These are phyloP conservation scores for Remersonia thermophila DNA, from an alignment of 2,329 filamentous ascomycete genomes.

Conservation along the genomic window DNA sequence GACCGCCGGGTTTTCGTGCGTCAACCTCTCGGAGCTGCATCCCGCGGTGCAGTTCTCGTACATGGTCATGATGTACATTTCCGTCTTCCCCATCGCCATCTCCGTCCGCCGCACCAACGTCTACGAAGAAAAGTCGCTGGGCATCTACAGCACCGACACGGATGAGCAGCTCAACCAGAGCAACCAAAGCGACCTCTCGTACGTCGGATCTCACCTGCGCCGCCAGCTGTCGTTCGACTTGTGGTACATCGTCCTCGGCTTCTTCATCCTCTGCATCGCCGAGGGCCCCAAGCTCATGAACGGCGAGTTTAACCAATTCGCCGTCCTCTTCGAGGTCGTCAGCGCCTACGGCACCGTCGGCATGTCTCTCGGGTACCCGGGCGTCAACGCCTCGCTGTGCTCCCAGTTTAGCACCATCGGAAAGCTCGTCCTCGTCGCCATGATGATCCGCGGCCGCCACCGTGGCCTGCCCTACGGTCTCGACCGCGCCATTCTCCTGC, in stretches of 20 bases:
- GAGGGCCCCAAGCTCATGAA: constrained; percentile 60
- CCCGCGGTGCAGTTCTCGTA: constrained; percentile 90
- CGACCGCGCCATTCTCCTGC: constrained; percentile 47
- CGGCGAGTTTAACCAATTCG: constrained; percentile 53
- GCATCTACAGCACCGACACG: constrained; percentile 50
- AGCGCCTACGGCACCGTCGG: constrained; percentile 93
- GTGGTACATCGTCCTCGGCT: constrained; percentile 90
- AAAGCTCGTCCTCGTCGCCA: constrained; percentile 56
- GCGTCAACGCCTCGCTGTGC: constrained; percentile 66
- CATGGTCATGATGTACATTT: constrained; percentile 99
- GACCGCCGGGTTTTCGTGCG: constrained; percentile 78
- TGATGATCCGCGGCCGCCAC: constrained; percentile 58
- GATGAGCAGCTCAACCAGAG: constrained; percentile 36
- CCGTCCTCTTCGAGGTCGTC: constrained; percentile 71
- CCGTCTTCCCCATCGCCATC: constrained; percentile 92
- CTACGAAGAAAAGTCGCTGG: constrained; percentile 82
- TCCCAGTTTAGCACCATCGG: constrained; percentile 66
- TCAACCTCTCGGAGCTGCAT: constrained; percentile 67
- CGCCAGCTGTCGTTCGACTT: constrained; percentile 91
- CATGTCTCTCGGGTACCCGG: constrained; percentile 69
- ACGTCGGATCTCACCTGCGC: constrained; percentile 82
- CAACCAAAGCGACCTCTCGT: constrained; percentile 55
- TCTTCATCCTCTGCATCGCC: constrained; percentile 84
- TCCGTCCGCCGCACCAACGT: constrained; percentile 89
- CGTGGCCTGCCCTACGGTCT: constrained; percentile 56